Conservation (phyloP, 345 rosid genomes). For the Linum tenue region DNA sequence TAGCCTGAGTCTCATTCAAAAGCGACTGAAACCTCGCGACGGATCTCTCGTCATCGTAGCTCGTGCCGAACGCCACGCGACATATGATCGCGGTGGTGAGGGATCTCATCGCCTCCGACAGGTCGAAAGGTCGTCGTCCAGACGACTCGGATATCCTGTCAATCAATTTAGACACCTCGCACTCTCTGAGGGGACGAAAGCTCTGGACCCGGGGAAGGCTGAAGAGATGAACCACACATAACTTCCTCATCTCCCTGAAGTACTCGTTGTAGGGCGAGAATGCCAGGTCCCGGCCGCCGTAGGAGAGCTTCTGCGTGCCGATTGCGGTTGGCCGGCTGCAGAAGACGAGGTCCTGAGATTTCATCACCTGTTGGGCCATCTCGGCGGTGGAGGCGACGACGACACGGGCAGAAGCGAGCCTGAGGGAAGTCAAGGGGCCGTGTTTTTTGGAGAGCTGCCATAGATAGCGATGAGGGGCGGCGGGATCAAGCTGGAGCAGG, state of each 20-base stretch:
- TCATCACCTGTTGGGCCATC: slow-evolving; percentile 31
- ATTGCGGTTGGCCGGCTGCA: slow-evolving; percentile 32
- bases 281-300: slow-evolving; percentile 32
- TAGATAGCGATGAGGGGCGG: slow-evolving; percentile 23
- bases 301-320: slow-evolving; percentile 32
- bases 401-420: slow-evolving; percentile 26
- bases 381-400: slow-evolving; percentile 38
- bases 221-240: slow-evolving; percentile 31
- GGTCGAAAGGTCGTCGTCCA: slow-evolving; percentile 9
- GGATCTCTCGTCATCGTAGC: slow-evolving; percentile 22
- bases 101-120: slow-evolving; percentile 10
- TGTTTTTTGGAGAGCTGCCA: slow-evolving; percentile 37
- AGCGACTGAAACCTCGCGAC: slow-evolving; percentile 19
- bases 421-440: slow-evolving; percentile 41
- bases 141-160: slow-evolving; percentile 16
- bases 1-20: too few relatives aligned
- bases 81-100: slow-evolving; percentile 25
- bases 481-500: slow-evolving; percentile 32
- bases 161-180: slow-evolving; percentile 33
- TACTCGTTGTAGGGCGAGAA: slow-evolving; percentile 34
- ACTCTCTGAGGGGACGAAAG: slow-evolving; percentile 29
- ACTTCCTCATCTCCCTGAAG: slow-evolving; percentile 37
- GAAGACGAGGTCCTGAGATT: slow-evolving; percentile 31
- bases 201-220: slow-evolving; percentile 21
- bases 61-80: slow-evolving; percentile 35